Evolutionary conservation across 768 basidiomycete species (phyloP).

Genomic region (Hypsizygus marmoreus): DNA sequence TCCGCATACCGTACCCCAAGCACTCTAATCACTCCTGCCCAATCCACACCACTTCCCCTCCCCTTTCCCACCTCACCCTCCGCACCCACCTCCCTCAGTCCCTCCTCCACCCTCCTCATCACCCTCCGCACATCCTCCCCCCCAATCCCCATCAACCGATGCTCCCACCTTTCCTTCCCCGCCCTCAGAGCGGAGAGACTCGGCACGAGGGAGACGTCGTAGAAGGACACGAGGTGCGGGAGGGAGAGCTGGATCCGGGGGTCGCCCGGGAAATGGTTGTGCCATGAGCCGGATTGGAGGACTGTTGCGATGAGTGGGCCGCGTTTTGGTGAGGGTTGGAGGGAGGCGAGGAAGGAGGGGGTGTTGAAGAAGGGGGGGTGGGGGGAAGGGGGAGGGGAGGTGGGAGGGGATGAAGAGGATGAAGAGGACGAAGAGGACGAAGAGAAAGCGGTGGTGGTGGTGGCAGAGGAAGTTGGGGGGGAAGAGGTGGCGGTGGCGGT

Average conservation of each 20-base stretch:
- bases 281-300: constrained; percentile 31
- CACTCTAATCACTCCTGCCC: constrained; percentile 30
- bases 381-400: too few species aligned
- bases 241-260: constrained; percentile 34
- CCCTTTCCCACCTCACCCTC: constrained; percentile 11
- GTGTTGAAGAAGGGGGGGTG: too few species aligned
- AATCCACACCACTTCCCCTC: constrained; percentile 32
- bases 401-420: too few species aligned
- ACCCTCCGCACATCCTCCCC: constrained; percentile 16
- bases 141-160: constrained; percentile 27
- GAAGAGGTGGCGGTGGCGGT: neutral
- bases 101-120: too few species aligned
- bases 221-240: constrained; percentile 35
- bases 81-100: constrained; percentile 18
- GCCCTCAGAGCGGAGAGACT: constrained; percentile 25
- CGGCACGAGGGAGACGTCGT: constrained; percentile 29
- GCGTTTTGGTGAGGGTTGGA: too few species aligned
- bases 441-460: too few species aligned
- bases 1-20: constrained; percentile 33
- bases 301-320: neutral
- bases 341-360: too few species aligned
- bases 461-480: too few species aligned
- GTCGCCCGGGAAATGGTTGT: constrained; percentile 36
- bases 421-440: too few species aligned
- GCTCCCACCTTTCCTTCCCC: constrained; percentile 20